Base-by-base conservation (phyloP, 1,284 basidiomycete genomes). In the Pulchroboletus neoregius region DNA sequence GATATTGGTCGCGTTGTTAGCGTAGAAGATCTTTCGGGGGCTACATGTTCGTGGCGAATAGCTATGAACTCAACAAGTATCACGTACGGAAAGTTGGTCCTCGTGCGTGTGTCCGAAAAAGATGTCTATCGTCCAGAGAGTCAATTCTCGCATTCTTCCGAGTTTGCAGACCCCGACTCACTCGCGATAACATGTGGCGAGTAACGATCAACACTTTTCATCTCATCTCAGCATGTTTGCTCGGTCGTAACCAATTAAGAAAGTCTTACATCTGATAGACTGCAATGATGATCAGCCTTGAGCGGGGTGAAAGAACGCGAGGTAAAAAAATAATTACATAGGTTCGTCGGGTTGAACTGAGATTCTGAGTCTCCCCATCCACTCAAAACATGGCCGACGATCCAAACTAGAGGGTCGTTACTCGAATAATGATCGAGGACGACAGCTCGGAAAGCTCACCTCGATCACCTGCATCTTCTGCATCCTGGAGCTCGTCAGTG, bases 101-200 rank as follows among this genome's bases (percentile, higher is more conserved):
- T 91, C 86, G 55, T 90, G 88, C 0, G 85, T 87, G 60, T 91
- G 88, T 12, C 87, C 88, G 53, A 74, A 89, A 69, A 89, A 88
- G 38, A 88, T 78, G 52, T 76, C 82, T 83, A 48, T 20, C 22
- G 43, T 34, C 42, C n/a, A n/a, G n/a, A 39, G 45, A 39, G 16
- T 48, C 33, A 42, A 24, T 32, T 40, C n/a, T 28, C 8, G 16
- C 8, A 12, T 28, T 20, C 12, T 24, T 10, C n/a, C 26, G 27
- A 12, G 5, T 28, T 11, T 7, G 10, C 20, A 38, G 39, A 35
- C 22, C 9, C 22, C 13, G 12, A 55, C 79, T 51, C 57, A 80
- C 84, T 82, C 33, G 84, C 82, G 51, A 91, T 85, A 46, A 88
- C 84, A 58, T 88, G 83, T 15, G 82, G 76, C 1, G 86, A 81